Conservation (phyloP, 306 rosid genomes). For the Prinsepia uniflora region DNA sequence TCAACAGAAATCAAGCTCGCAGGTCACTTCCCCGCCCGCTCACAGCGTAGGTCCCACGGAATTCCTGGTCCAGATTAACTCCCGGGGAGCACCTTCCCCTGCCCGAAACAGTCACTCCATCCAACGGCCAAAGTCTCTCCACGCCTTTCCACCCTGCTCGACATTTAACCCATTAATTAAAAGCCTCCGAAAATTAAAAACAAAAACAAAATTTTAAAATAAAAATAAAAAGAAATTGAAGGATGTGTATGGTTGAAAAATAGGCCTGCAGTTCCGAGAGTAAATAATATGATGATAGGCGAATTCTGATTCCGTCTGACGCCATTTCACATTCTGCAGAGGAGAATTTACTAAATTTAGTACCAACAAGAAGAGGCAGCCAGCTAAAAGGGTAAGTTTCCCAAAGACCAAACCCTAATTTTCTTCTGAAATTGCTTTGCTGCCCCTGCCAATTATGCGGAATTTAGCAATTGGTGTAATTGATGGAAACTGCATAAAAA, state of each 20-base stretch:
- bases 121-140: conserved; percentile 5
- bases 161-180: background rate
- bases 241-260: background rate
- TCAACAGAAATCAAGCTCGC: background rate
- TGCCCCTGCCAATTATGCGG: background rate
- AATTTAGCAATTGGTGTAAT: background rate
- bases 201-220: background rate
- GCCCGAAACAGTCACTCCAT: conserved; percentile 9
- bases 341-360: background rate
- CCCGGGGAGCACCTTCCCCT: conserved; percentile 16
- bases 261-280: background rate
- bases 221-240: background rate
- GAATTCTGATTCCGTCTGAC: background rate
- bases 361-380: background rate
- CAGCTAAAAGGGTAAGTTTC: conserved; percentile 1
- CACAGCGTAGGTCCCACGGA: conserved; percentile 16
- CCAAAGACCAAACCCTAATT: conserved; percentile 8
- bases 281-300: background rate
- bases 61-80: conserved; percentile 25
- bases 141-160: background rate
- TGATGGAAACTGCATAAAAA: background rate
- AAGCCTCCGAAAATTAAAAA: background rate
- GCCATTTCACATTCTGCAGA: background rate
- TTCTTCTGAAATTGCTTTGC: background rate
- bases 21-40: conserved; percentile 15